These are phyloP conservation scores for Phaeosphaeriaceae sp. DNA, from an alignment of 2,329 filamentous ascomycete species.

Conservation along the genomic window DNA sequence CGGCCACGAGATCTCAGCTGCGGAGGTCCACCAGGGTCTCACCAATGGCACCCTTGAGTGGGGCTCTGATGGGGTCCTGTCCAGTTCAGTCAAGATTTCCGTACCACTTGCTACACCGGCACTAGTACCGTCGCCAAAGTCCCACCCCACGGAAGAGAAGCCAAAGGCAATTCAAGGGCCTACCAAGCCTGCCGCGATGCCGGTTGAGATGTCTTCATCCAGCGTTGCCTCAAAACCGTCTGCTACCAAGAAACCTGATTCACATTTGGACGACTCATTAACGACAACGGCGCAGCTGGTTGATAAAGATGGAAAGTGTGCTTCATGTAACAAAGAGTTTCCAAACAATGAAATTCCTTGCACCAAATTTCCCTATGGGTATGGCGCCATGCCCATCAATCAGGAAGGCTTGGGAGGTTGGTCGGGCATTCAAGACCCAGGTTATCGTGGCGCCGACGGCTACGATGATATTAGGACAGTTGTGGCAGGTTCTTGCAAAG, in stretches of 20 bases:
- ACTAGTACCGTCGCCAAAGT: constrained; percentile 14
- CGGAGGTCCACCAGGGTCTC: constrained; percentile 75
- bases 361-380: constrained; percentile 75
- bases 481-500: constrained; percentile 61
- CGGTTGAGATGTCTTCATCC: constrained; percentile 18
- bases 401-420: constrained; percentile 77
- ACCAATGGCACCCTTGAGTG: constrained; percentile 69
- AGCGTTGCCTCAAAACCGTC: constrained; percentile 3
- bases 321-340: constrained; percentile 71
- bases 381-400: constrained; percentile 74
- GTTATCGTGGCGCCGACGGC: constrained; percentile 43
- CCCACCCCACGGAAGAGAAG: constrained; percentile 3
- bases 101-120: constrained; percentile 23
- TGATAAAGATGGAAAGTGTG: constrained; percentile 29
- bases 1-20: constrained; percentile 64
- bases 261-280: constrained; percentile 24
- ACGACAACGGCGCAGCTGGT: constrained; percentile 24
- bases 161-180: constrained; percentile 1
- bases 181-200: not conserved
- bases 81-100: constrained; percentile 27
- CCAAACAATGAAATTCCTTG: constrained; percentile 77
- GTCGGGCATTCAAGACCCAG: constrained; percentile 74
- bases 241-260: constrained; percentile 12
- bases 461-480: constrained; percentile 68
- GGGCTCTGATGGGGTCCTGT: constrained; percentile 65